Evolutionary conservation across 2,329 filamentous ascomycete species (phyloP).

Genomic region (Plectosphaerella sp.): DNA sequence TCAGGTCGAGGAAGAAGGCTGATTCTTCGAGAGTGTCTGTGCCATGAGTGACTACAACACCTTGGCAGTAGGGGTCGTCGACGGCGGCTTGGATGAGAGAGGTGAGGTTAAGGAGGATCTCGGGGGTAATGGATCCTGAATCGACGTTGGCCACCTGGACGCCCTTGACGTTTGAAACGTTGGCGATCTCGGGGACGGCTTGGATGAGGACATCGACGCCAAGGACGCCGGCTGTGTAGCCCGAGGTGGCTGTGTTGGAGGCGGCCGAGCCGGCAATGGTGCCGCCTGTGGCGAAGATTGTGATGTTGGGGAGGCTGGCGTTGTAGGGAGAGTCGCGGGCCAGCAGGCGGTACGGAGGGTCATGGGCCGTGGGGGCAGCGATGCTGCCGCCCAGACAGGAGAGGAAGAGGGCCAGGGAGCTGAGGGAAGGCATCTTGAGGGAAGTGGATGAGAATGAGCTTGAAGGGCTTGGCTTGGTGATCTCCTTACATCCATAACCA

Average conservation of each 20-base stretch:
- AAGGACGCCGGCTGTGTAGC: conserved; percentile 36
- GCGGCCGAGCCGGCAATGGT: conserved; percentile 52
- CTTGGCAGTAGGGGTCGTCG: conserved; percentile 33
- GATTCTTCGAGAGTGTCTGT: conserved; percentile 63
- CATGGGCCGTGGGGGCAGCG: background rate
- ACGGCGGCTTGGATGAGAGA: conserved; percentile 44
- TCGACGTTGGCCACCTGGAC: conserved; percentile 47
- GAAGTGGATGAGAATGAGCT: background rate
- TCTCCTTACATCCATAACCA: background rate
- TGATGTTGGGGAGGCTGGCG: conserved; percentile 48
- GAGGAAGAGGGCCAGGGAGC: background rate
- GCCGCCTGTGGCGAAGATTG: conserved; percentile 53
- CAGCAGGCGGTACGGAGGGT: background rate
- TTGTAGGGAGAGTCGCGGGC: conserved; percentile 18
- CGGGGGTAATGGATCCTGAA: conserved; percentile 41
- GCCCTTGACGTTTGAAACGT: conserved; percentile 49
- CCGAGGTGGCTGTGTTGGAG: conserved; percentile 40
- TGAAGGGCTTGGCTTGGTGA: background rate
- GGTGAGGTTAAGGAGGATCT: conserved; percentile 41
- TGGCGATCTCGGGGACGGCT: conserved; percentile 49
- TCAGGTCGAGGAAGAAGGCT: conserved; percentile 58
- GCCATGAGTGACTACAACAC: conserved; percentile 58
- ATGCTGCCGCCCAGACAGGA: background rate
- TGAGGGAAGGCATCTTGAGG: background rate
- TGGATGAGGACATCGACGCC: conserved; percentile 46